Base-by-base conservation (phyloP, 192 early-diverging fungal genomes). In the Mortierella hygrophila region DNA sequence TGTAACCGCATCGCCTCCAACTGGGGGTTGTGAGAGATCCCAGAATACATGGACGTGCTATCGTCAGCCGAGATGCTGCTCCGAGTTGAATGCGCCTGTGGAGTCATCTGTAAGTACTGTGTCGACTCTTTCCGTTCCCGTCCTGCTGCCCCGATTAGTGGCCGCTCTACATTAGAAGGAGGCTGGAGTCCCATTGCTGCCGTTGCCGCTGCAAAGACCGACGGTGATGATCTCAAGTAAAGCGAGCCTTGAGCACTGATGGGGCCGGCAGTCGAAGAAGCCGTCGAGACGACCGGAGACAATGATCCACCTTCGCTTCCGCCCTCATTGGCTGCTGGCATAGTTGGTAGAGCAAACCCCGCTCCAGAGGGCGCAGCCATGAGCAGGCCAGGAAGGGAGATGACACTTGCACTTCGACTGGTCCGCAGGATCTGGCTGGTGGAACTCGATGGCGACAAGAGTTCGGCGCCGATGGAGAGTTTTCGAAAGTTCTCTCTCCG, bases 31-130 rank as follows among this genome's bases (percentile, higher is more conserved):
- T 78, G 78, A 15, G 79, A 78, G 18, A 71, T 26, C 1, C 57
- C 32, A 32, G 79, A 86, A 72, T 81, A 86, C n/a, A 81, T 71
- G 5, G 83, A 86, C 1, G 75, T 74, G 18, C 32, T 75, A n/a
- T 79, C 78, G 20, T 86, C 79, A 0, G 26, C 75, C 16, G 81
- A 77, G 52, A 77, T 72, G 42, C 80, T 81, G 68, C 80, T 81
- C 10, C 75, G 68, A 35, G 80, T 71, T 2, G 80, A 81, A 47
- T 75, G 71, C 7, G 57, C 40, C 10, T 46, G 44, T 4, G 15
- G 40, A 40, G 46, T 29, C 21, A 75, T 70, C 54, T 82, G 69
- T 8, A 82, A 37, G 44, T 54, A 82, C 47, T 73, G 68, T 29
- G 40, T 26, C n/a, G 60, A 65, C 60, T 65, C 60, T 65, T 26